Base-by-base conservation (phyloP, 2,329 filamentous ascomycete species). In the Arthrinium phaeospermum region DNA sequence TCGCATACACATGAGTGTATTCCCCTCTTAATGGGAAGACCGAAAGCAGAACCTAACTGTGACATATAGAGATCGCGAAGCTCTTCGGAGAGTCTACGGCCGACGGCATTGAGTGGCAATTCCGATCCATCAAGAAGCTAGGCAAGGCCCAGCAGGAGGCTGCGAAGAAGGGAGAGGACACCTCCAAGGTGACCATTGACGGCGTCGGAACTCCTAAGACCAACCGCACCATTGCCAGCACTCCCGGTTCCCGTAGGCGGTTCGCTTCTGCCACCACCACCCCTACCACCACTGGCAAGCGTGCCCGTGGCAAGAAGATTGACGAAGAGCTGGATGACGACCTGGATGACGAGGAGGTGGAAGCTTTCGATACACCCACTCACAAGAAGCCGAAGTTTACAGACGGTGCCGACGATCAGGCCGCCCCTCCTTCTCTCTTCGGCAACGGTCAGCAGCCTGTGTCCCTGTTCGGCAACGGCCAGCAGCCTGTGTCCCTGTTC, bases 31-130 rank as follows among this genome's bases (percentile, higher is more conserved):
- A 22, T n/a, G 10, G n/a, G 19, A 10, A n/a, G 34, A 41, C 19
- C 16, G 6, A n/a, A 41, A n/a, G 19, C 19, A 22, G 12, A 41
- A 8, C 34, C 57, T 64, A 41, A 64, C 13, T 13, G 12, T 64
- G 19, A 13, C 4, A 37, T n/a, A 69, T 73, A 91, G 89, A 90
- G 61, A 90, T 91, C 69, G 86, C 87, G 73, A 88, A 86, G 73
- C 87, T 88, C 79, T 91, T 89, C 74, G 89, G 89, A 37, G 88
- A 89, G 72, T 89, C 87, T 4, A 91, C 89, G 0, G 78, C 83
- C 0, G 85, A 85, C 27, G 90, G 90, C 12, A 85, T 91, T n/a
- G 85, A 87, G 75, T 91, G 89, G 78, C 89, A 91, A 76, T 90
- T 91, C 76, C 86, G 89, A 0, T 73, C 78, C 34, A 86, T 91